Percentiles rank a stretch among this genome's conserved stretches.
These are phyloP conservation scores for Viola odorata DNA, from an alignment of 345 rosid species.

Conservation along the genomic window DNA sequence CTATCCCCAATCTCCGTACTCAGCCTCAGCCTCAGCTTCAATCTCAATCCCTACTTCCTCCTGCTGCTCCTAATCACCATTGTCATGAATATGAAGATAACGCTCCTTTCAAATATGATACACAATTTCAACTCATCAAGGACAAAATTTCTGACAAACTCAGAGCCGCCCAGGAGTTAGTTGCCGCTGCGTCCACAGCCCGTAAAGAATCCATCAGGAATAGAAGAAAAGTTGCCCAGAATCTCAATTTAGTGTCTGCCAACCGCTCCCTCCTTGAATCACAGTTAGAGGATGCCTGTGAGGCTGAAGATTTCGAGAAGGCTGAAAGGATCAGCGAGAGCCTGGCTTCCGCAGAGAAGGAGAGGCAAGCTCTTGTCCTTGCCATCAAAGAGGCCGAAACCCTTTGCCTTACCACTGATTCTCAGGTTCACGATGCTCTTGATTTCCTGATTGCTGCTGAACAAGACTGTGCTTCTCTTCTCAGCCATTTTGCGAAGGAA, in stretches of 20 bases:
- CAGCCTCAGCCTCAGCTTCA: not conserved
- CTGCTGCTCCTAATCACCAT: not conserved
- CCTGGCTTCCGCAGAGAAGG: constrained; percentile 52
- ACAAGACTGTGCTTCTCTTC: constrained; percentile 64
- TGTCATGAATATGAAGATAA: not conserved
- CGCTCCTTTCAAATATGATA: constrained; percentile 1
- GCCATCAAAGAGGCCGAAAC: constrained; percentile 59
- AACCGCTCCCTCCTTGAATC: constrained; percentile 50
- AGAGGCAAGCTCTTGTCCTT: constrained; percentile 38
- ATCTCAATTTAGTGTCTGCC: constrained; percentile 46
- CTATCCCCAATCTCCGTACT: not conserved
- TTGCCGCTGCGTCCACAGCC: constrained; percentile 45
- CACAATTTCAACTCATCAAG: constrained; percentile 35
- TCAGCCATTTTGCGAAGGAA: constrained; percentile 52
- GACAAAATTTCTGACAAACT: constrained; percentile 49
- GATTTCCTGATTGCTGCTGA: constrained; percentile 58
- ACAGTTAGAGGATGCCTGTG: constrained; percentile 74
- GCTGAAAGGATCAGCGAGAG: constrained; percentile 73
- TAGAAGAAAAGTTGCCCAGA: constrained; percentile 61
- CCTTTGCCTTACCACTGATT: constrained; percentile 53
- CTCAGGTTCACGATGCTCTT: constrained; percentile 54
- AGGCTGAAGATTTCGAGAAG: constrained; percentile 76
- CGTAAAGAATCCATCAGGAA: constrained; percentile 55
- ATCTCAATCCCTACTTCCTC: constrained; percentile 1
- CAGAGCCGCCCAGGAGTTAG: constrained; percentile 38